Evolutionary conservation across 2,329 filamentous ascomycete genomes (phyloP).

Genomic region (Shiraia sp.): DNA sequence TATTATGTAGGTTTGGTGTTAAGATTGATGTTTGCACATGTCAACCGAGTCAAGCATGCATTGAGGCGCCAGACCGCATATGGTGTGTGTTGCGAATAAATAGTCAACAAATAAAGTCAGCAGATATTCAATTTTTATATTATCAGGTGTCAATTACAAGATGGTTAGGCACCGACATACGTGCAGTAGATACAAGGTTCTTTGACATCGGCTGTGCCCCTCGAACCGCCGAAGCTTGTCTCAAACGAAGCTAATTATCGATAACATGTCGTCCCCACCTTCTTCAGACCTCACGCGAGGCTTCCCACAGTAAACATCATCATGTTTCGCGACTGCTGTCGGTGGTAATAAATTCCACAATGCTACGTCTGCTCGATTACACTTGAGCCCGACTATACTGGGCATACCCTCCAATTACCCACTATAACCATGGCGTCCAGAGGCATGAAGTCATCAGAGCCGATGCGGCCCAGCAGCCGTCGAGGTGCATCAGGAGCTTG

Average conservation of each 20-base stretch:
- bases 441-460: slow-evolving; percentile 37
- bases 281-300: slow-evolving; percentile 28
- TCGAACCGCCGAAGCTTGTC: neutral
- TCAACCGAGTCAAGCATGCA: neutral
- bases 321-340: no score
- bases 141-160: no score
- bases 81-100: slow-evolving; percentile 15
- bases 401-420: neutral
- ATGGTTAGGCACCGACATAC: no score
- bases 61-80: slow-evolving; percentile 12
- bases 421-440: neutral
- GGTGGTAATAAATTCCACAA: no score
- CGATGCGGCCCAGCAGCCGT: slow-evolving; percentile 39
- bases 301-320: slow-evolving; percentile 1
- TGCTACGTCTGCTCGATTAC: no score
- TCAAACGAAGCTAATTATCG: neutral
- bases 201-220: neutral
- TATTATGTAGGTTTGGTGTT: neutral
- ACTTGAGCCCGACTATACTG: neutral
- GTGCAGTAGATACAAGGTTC: no score
- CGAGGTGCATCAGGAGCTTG: slow-evolving; percentile 45
- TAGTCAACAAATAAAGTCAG: neutral
- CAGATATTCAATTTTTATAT: no score
- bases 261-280: slow-evolving; percentile 16
- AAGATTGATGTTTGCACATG: slow-evolving; percentile 4